A percentile compares a stretch with the other conserved stretches of the same genome.
These are phyloP conservation scores for Aeminium ludgeri DNA, from an alignment of 495 filamentous ascomycete species.

Conservation along the genomic window DNA sequence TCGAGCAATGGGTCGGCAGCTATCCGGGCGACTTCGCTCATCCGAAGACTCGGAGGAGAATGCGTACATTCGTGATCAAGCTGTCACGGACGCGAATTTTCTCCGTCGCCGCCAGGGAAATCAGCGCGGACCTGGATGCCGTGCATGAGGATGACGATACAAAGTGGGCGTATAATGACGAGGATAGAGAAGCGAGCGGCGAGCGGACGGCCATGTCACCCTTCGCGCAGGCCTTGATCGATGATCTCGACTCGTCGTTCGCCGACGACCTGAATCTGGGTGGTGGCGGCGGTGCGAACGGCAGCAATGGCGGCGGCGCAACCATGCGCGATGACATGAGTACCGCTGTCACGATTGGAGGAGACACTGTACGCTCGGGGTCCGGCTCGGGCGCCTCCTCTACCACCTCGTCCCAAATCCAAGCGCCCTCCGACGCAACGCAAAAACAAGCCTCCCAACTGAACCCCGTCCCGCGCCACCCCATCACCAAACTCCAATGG, in stretches of 20 bases:
- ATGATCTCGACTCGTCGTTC: background rate
- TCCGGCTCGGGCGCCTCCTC: conserved; percentile 12
- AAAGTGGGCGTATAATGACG: conserved; percentile 25
- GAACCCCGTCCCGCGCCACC: conserved; percentile 39
- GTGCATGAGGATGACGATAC: conserved; percentile 30
- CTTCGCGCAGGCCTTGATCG: conserved; percentile 4
- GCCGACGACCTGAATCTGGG: background rate
- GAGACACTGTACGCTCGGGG: conserved; percentile 2
- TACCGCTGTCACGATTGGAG: conserved; percentile 11
- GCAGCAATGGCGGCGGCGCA: conserved; percentile 10
- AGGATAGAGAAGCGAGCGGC: conserved; percentile 12
- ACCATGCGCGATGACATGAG: conserved; percentile 11
- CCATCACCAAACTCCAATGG: conserved; percentile 64
- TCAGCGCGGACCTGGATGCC: conserved; percentile 46
- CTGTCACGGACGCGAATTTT: conserved; percentile 58
- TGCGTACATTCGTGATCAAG: conserved; percentile 53
- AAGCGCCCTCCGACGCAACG: conserved; percentile 51
- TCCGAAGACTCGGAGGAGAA: conserved; percentile 48
- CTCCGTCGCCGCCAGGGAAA: conserved; percentile 67
- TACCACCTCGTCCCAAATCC: conserved; percentile 26
- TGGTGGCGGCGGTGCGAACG: background rate
- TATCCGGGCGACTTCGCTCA: conserved; percentile 89
- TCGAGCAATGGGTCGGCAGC: conserved; percentile 74
- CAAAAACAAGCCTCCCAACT: conserved; percentile 54
- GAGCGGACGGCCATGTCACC: background rate